Evolutionary conservation across 129 eudicot species (phyloP), one percentile per base, ranked within the genome.

Genomic region (Tanacetum coccineum): DNA sequence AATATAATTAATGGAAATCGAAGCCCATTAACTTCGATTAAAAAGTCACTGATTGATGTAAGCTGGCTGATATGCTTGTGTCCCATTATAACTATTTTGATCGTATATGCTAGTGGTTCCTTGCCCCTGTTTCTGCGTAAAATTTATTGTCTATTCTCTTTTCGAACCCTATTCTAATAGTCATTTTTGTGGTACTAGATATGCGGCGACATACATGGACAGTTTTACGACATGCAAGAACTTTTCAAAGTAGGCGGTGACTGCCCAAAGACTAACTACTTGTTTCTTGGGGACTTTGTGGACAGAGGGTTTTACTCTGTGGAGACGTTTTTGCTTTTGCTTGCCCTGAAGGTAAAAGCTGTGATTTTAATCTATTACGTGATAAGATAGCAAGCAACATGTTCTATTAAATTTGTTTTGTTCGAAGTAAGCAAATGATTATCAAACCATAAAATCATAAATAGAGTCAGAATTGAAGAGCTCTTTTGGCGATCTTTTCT

Each of bases 271-370:
- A 91, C 97, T 21, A 91, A 78, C 81, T 91, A 91, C 83, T 76
- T 91, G 71, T 91, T 91, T 85, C 96, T 91, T 75, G 97, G 97
- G 62, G 97, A 91, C 78, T 91, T 91, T 81, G 97, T 91, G 60
- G 97, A 91, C 72, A 83, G 97, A 78, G 97, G 97, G 78, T 91
- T 74, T 76, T 87, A 87, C 79, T 91, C 96, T 1, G 96, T 91
- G 25, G 97, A 91, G 86, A 91, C 97, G 21, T 91, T 91, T 82
- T 72, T 91, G 59, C 97, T 91, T 72, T 85, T 91, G 28, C 96
- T 91, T 72, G 94, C 97, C 52, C 76, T 87, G 3, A 91, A 91
- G 97, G 97, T 91, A 78, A 79, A 14, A 46, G 25, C 14, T 14
- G 1, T 64, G 9, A 18, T 67, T 68, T 14, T 67, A 30, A 59